Conservation (phyloP, 2,329 filamentous ascomycete genomes). For the Harringtonia lauricola region DNA sequence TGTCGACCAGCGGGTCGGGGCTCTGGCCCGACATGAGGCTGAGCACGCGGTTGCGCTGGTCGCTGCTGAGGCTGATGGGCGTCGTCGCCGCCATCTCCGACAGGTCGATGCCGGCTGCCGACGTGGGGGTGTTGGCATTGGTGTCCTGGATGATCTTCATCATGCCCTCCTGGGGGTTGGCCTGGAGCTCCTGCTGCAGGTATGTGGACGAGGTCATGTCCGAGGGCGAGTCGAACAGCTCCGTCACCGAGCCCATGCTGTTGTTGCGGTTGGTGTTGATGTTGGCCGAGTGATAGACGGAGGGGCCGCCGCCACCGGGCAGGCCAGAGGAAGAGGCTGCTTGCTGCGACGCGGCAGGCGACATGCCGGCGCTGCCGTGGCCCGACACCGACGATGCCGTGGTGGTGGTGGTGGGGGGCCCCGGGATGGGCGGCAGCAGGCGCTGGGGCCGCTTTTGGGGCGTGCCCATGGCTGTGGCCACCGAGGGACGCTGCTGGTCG, state of each 20-base stretch:
- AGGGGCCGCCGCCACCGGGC: too few relatives aligned
- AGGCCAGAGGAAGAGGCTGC: neutral
- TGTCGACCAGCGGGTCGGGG: constrained; percentile 10
- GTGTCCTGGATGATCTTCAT: constrained; percentile 56
- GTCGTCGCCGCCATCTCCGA: constrained; percentile 46
- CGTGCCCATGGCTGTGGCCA: constrained; percentile 21
- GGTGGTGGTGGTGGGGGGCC: constrained; percentile 4
- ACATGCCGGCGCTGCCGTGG: neutral
- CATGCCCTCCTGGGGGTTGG: constrained; percentile 49
- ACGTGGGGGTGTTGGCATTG: constrained; percentile 37
- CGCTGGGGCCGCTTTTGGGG: constrained; percentile 41
- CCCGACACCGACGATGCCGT: constrained; percentile 12
- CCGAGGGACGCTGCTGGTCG: constrained; percentile 34
- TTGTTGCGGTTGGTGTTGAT: constrained; percentile 13
- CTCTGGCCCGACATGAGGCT: constrained; percentile 45
- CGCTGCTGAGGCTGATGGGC: constrained; percentile 40
- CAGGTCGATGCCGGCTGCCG: constrained; percentile 33
- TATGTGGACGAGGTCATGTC: constrained; percentile 33
- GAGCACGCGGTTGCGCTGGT: constrained; percentile 47
- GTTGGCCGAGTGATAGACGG: neutral
- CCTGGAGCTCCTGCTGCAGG: constrained; percentile 43
- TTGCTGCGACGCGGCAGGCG: constrained; percentile 3
- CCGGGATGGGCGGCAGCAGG: constrained; percentile 42
- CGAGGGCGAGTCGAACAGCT: constrained; percentile 43
- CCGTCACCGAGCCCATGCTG: constrained; percentile 43